Conservation (phyloP, 2,329 filamentous ascomycete species). For the Epichloe hybrida region DNA sequence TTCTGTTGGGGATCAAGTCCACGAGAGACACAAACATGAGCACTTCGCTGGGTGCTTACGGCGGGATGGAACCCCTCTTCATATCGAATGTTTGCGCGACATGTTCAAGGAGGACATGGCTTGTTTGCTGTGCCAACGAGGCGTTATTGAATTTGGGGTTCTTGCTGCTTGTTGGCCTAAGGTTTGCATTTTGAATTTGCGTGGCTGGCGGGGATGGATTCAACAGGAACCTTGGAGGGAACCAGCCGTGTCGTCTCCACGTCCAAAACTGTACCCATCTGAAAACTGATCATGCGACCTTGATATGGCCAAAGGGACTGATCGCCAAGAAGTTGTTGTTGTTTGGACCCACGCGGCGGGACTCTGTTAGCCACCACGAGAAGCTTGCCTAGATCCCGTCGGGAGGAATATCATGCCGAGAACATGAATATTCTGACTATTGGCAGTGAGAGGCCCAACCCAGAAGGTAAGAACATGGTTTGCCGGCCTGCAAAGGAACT, state of each 20-base stretch:
- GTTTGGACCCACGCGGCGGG: background rate
- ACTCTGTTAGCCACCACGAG: no score
- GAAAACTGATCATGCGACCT: background rate
- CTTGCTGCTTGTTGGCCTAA: background rate
- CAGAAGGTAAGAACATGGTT: background rate
- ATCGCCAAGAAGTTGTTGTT: background rate
- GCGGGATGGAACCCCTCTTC: background rate
- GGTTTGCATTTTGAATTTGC: background rate
- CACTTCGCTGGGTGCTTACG: no score
- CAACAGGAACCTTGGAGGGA: no score
- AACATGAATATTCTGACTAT: background rate
- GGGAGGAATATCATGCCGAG: background rate
- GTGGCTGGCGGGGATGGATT: background rate
- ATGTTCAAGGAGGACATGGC: background rate
- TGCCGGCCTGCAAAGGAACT: background rate
- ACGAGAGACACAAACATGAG: background rate
- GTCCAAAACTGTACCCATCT: background rate
- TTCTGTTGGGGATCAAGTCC: background rate
- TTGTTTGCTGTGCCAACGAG: background rate
- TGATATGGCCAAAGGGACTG: background rate
- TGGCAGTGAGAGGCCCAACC: background rate
- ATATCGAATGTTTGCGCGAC: background rate
- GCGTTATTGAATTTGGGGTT: no score
- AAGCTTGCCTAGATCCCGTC: background rate
- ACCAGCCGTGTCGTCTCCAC: background rate